phyloP scores from a whole-genome alignment of 192 early-diverging fungal genomes.

The Coemansia sp. region DNA sequence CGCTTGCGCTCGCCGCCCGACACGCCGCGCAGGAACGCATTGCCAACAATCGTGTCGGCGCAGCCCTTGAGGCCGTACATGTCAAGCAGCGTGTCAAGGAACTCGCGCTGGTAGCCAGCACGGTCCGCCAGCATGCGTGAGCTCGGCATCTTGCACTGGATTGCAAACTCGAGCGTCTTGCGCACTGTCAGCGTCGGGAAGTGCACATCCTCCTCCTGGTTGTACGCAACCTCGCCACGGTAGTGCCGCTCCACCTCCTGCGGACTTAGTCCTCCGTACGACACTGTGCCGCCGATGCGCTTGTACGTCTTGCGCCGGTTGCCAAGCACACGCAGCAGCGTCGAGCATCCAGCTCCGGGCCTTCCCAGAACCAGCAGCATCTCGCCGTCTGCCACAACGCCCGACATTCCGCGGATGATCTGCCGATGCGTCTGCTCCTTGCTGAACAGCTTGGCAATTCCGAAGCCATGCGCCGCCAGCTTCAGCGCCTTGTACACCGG shows the following conservation, averaged over 20 bases:
- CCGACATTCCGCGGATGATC: conserved; percentile 61
- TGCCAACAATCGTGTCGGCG: conserved; percentile 63
- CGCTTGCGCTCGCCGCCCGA: conserved; percentile 82
- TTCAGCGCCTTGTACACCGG: conserved; percentile 39
- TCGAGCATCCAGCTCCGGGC: conserved; percentile 69
- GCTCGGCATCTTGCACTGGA: conserved; percentile 71
- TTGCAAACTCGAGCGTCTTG: conserved; percentile 75
- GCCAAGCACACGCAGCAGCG: conserved; percentile 63
- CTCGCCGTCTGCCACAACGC: conserved; percentile 73
- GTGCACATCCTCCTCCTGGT: conserved; percentile 80
- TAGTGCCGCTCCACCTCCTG: conserved; percentile 61
- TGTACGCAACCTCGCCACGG: conserved; percentile 76
- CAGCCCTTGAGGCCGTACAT: conserved; percentile 57
- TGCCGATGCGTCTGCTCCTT: conserved; percentile 17
- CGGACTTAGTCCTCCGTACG: conserved; percentile 68
- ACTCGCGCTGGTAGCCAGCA: conserved; percentile 49
- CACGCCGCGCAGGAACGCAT: conserved; percentile 75
- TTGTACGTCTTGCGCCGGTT: conserved; percentile 61
- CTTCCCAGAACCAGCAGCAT: conserved; percentile 69
- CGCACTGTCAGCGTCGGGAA: conserved; percentile 77
- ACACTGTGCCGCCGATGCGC: conserved; percentile 59
- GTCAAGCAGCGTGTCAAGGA: conserved; percentile 57
- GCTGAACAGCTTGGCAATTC: conserved; percentile 14
- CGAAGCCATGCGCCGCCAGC: conserved; percentile 21
- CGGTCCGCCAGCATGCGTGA: conserved; percentile 72